A percentile compares a stretch with the other conserved stretches of the same genome.
phyloP scores from a whole-genome alignment of 352 stramenopile species.

The Pythium guiyangense region DNA sequence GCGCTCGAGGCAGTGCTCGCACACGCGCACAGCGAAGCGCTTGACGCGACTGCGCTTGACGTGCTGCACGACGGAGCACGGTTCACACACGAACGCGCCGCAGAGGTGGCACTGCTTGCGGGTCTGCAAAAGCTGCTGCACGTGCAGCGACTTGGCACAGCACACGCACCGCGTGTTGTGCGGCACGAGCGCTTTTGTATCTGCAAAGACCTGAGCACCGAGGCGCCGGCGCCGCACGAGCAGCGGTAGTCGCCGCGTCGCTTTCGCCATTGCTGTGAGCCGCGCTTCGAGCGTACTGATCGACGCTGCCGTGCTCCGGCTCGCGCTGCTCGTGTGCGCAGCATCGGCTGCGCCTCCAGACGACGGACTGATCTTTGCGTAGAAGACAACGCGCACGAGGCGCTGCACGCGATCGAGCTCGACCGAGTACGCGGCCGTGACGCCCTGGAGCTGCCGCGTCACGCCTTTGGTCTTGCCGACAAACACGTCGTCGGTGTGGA shows the following conservation, averaged over 20 bases:
- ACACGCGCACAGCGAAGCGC: constrained; percentile 37
- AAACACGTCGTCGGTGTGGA: constrained; percentile 48
- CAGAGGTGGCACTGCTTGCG: constrained; percentile 1
- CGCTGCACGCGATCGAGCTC: constrained; percentile 9
- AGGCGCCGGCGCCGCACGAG: constrained; percentile 32
- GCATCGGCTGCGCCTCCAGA: constrained; percentile 2
- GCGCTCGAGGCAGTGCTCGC: constrained; percentile 36
- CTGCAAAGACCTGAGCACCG: constrained; percentile 30
- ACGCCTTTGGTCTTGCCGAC: constrained; percentile 38
- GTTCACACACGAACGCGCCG: constrained; percentile 28
- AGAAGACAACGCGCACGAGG: constrained; percentile 33
- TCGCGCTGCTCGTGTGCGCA: not conserved
- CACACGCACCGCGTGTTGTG: constrained; percentile 27
- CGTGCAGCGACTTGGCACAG: constrained; percentile 22
- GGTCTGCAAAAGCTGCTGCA: constrained; percentile 6
- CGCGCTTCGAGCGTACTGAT: constrained; percentile 16
- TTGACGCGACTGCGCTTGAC: constrained; percentile 28
- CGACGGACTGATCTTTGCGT: constrained; percentile 27
- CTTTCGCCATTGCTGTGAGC: constrained; percentile 30
- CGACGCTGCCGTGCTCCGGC: constrained; percentile 1
- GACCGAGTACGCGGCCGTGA: constrained; percentile 25
- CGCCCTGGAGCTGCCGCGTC: constrained; percentile 22
- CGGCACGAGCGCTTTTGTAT: constrained; percentile 12
- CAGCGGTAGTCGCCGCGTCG: constrained; percentile 25
- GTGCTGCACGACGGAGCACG: constrained; percentile 35